phyloP scores from a whole-genome alignment of 2,329 filamentous ascomycete species.

The Fusarium oxysporum region DNA sequence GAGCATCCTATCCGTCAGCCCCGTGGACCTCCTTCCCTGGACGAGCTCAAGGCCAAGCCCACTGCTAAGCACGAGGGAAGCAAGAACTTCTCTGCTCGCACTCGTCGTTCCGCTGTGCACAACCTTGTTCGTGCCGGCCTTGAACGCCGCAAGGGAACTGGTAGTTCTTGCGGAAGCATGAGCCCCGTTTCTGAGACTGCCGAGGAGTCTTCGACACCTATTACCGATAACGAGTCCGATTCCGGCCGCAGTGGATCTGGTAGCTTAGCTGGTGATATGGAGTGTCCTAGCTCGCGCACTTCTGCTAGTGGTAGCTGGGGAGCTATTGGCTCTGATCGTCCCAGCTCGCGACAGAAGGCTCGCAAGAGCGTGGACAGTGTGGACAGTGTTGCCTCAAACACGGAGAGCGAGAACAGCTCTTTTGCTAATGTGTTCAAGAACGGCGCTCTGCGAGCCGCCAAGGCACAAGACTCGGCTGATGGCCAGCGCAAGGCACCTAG shows the following conservation, averaged over 20 bases:
- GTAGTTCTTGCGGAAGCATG: slow-evolving; percentile 79
- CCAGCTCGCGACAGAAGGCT: slow-evolving; percentile 75
- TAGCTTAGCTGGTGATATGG: slow-evolving; percentile 80
- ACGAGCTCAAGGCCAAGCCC: slow-evolving; percentile 89
- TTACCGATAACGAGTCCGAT: slow-evolving; percentile 80
- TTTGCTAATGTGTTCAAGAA: slow-evolving; percentile 76
- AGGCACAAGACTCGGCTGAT: slow-evolving; percentile 65
- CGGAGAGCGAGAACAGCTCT: slow-evolving; percentile 66
- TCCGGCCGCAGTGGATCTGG: slow-evolving; percentile 79
- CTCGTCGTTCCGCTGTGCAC: slow-evolving; percentile 90
- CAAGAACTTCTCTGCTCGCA: slow-evolving; percentile 95
- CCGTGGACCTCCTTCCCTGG: slow-evolving; percentile 88
- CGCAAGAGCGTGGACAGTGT: slow-evolving; percentile 73
- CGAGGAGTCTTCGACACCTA: slow-evolving; percentile 73
- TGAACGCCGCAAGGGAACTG: slow-evolving; percentile 82
- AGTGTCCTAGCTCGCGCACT: slow-evolving; percentile 79
- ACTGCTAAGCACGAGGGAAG: slow-evolving; percentile 95
- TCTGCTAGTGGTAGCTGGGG: slow-evolving; percentile 78
- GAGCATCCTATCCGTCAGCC: slow-evolving; percentile 96
- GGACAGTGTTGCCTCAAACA: slow-evolving; percentile 64
- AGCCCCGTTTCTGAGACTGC: slow-evolving; percentile 88
- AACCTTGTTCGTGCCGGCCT: slow-evolving; percentile 91
- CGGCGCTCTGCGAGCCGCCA: slow-evolving; percentile 62
- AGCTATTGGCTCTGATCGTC: slow-evolving; percentile 89
- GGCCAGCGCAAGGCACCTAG: slow-evolving; percentile 84